phyloP scores from a whole-genome alignment of 371 early-diverging fungal genomes.

The Syncephalastrum contaminatum region DNA sequence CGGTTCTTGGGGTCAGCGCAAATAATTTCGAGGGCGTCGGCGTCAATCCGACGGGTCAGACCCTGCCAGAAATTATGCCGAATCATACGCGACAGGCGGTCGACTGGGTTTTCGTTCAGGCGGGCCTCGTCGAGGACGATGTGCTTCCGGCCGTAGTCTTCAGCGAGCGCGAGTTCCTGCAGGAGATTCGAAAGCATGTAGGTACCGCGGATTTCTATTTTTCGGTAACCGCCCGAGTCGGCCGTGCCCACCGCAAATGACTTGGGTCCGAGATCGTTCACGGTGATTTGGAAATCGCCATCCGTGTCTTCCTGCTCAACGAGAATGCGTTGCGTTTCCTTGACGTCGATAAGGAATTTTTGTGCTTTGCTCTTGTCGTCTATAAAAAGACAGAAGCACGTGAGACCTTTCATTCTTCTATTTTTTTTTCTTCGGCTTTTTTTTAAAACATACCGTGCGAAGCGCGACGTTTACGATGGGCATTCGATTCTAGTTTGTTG shows the following conservation, averaged over 20 bases:
- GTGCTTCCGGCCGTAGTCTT: slow-evolving; percentile 82
- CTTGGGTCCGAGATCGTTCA: slow-evolving; percentile 93
- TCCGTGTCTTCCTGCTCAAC: slow-evolving; percentile 95
- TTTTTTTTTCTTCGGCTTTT: too few species aligned
- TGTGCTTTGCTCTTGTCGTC: slow-evolving; percentile 78
- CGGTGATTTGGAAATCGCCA: slow-evolving; percentile 92
- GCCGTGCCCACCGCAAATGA: slow-evolving; percentile 85
- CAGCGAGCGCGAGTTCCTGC: slow-evolving; percentile 92
- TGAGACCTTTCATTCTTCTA: not conserved
- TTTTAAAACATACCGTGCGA: slow-evolving; percentile 40
- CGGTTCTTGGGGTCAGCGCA: slow-evolving; percentile 94
- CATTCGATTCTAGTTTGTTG: slow-evolving; percentile 18
- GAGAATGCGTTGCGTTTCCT: slow-evolving; percentile 74
- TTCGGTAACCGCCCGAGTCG: slow-evolving; percentile 82
- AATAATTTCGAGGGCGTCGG: slow-evolving; percentile 86
- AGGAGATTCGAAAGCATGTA: slow-evolving; percentile 93
- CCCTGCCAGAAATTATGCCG: slow-evolving; percentile 93
- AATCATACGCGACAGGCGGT: slow-evolving; percentile 89
- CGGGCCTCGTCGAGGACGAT: slow-evolving; percentile 87
- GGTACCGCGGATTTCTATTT: slow-evolving; percentile 90
- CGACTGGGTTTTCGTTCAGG: slow-evolving; percentile 92
- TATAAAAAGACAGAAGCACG: slow-evolving; percentile 18
- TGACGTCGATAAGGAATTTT: slow-evolving; percentile 84
- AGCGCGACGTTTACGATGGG: slow-evolving; percentile 37
- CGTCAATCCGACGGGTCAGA: slow-evolving; percentile 91